Evolutionary conservation across 2,329 filamentous ascomycete species (phyloP), one percentile per base, ranked within the genome.

Genomic region (Aspergillus neoniger): DNA sequence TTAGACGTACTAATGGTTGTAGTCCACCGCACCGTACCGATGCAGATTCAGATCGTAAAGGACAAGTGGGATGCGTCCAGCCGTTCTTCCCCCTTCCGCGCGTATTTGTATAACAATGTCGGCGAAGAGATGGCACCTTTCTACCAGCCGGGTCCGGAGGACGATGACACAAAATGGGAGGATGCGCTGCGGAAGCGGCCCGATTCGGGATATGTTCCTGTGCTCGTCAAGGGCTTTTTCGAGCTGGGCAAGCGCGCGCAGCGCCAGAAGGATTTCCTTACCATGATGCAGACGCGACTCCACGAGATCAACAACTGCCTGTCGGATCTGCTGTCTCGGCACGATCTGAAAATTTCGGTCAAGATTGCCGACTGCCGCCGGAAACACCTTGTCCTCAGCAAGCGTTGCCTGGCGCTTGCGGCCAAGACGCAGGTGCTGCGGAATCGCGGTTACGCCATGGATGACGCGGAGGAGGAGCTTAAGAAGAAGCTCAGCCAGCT

Each of bases 221-320:
- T 88, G 8, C 78, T 87, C 6, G 83, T 83, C 10, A 81, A 81
- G 48, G 86, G 86, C 19, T 88, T 88, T 69, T 80, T 81, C 66
- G 82, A 85, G 55, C 76, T 89, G 21, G 85, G 83, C 43, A 79
- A 82, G 63, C 83, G 86, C 50, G 81, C 87, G 43, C 78, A 83
- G 63, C 80, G 81, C 59, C 86, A 88, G 70, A 80, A 81, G 32
- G 79, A 83, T 59, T 84, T 83, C 54, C 79, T 88, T n/a, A 78
- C 79, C 28, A 81, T 82, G 67, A 81, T 88, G 69, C 84, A 85
- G 63, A 78, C 78, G 48, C 82, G 86, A 23, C 74, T 88, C 32
- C 86, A 88, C 69, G 85, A 89, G 72, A 88, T 89, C 76, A 88
- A 88, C 74, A 83, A 84, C 63, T 83, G 80, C 28, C 78, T 89